These are phyloP conservation scores for Tuber brumale DNA, from an alignment of 495 filamentous ascomycete species.

Conservation along the genomic window DNA sequence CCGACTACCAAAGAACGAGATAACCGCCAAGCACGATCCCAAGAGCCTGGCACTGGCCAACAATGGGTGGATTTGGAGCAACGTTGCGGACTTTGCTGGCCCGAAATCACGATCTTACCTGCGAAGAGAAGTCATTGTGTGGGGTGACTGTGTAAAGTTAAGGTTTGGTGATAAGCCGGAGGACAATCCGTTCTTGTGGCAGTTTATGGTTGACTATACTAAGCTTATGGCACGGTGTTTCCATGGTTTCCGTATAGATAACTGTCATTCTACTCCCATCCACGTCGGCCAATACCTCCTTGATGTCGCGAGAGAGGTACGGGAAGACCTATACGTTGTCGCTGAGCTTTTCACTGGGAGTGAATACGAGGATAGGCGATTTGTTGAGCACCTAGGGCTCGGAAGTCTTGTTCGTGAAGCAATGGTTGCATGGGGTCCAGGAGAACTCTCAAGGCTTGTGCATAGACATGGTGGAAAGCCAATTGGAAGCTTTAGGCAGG, in stretches of 20 bases:
- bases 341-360: constrained; percentile 96
- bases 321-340: constrained; percentile 82
- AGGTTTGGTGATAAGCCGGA: constrained; percentile 74
- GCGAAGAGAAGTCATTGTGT: constrained; percentile 89
- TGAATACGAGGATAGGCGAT: constrained; percentile 91
- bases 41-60: constrained; percentile 79
- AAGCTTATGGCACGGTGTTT: constrained; percentile 93
- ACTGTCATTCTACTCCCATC: constrained; percentile 93
- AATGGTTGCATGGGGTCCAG: constrained; percentile 97
- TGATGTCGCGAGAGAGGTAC: constrained; percentile 79
- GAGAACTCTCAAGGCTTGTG: constrained; percentile 80
- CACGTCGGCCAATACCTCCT: constrained; percentile 89
- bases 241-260: constrained; percentile 91
- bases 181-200: constrained; percentile 91
- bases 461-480: constrained; percentile 91
- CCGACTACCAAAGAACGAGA: constrained; percentile 71
- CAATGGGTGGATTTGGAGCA: constrained; percentile 99
- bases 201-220: constrained; percentile 89
- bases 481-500: constrained; percentile 91
- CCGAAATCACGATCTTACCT: constrained; percentile 82
- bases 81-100: constrained; percentile 88
- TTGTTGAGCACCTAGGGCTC: constrained; percentile 83
- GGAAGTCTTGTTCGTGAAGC: constrained; percentile 89
- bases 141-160: constrained; percentile 97
- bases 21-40: constrained; percentile 66